Conservation (phyloP, 2,329 filamentous ascomycete species). For the Teratosphaeria nubilosa region DNA sequence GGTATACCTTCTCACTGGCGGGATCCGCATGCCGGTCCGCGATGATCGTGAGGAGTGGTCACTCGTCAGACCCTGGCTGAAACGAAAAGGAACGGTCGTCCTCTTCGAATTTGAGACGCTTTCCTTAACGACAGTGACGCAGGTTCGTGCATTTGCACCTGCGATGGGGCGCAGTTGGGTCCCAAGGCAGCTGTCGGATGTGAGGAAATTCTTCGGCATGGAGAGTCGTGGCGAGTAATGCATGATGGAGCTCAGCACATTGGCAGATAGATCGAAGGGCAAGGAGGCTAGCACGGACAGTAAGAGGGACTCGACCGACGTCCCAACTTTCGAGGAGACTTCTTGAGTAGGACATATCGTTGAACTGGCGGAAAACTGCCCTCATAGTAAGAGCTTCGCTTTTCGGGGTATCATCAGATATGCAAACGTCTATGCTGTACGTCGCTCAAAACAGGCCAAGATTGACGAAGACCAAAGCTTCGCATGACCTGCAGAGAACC, state of each 20-base stretch:
- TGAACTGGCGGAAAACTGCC: too few species aligned
- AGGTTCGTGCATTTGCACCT: background rate
- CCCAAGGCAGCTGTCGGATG: background rate
- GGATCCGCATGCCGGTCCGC: background rate
- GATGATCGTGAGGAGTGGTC: background rate
- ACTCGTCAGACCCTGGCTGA: background rate
- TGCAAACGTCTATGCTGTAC: too few species aligned
- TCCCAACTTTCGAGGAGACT: background rate
- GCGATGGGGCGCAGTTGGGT: background rate
- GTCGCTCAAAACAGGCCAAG: too few species aligned
- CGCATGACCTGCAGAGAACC: too few species aligned
- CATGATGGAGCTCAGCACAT: background rate
- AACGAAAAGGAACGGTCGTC: background rate
- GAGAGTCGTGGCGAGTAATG: background rate
- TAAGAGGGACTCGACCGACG: background rate
- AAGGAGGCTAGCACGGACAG: background rate
- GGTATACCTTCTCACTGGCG: background rate
- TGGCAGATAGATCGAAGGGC: background rate
- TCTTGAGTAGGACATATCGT: background rate
- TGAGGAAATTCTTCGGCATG: background rate
- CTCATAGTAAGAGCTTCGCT: too few species aligned
- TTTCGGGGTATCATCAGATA: too few species aligned
- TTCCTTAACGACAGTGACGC: background rate
- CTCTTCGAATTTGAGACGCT: background rate
- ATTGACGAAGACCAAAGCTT: too few species aligned